Evolutionary conservation across 192 early-diverging fungal species (phyloP).

Genomic region (Coemansia sp.): DNA sequence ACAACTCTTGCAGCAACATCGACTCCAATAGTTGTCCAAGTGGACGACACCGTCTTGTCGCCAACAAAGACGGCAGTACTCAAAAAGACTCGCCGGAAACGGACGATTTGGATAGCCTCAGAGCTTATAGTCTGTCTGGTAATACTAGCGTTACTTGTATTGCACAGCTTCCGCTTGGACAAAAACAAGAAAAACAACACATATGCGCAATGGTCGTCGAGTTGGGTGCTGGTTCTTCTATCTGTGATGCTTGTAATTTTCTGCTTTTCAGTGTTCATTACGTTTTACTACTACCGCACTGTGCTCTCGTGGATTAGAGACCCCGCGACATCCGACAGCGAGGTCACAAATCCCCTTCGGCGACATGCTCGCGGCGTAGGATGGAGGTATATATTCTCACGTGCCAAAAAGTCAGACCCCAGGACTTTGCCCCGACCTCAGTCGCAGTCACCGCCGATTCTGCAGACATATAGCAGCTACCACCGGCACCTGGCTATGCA

Average conservation of each 20-base stretch:
- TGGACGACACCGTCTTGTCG: slow-evolving; percentile 6
- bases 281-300: slow-evolving; percentile 42
- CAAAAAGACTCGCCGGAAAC: slow-evolving; percentile 18
- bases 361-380: slow-evolving; percentile 8
- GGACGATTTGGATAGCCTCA: slow-evolving; percentile 18
- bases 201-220: slow-evolving; percentile 47
- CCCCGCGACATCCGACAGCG: slow-evolving; percentile 29
- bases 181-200: slow-evolving; percentile 24
- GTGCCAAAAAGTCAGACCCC: neutral
- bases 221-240: slow-evolving; percentile 49
- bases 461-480: neutral
- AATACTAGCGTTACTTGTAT: slow-evolving; percentile 35
- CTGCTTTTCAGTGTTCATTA: slow-evolving; percentile 32
- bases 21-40: neutral
- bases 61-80: slow-evolving; percentile 24
- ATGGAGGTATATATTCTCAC: slow-evolving; percentile 9
- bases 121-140: slow-evolving; percentile 32
- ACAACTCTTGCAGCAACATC: neutral
- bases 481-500: slow-evolving; percentile 2
- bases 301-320: slow-evolving; percentile 30
- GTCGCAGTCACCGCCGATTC: slow-evolving; percentile 4
- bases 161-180: slow-evolving; percentile 44
- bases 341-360: slow-evolving; percentile 10
- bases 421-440: neutral
- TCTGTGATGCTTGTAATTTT: slow-evolving; percentile 41